Conservation (phyloP, 805 yeast species). For the Cyberlindnera samutprakarnensis region DNA sequence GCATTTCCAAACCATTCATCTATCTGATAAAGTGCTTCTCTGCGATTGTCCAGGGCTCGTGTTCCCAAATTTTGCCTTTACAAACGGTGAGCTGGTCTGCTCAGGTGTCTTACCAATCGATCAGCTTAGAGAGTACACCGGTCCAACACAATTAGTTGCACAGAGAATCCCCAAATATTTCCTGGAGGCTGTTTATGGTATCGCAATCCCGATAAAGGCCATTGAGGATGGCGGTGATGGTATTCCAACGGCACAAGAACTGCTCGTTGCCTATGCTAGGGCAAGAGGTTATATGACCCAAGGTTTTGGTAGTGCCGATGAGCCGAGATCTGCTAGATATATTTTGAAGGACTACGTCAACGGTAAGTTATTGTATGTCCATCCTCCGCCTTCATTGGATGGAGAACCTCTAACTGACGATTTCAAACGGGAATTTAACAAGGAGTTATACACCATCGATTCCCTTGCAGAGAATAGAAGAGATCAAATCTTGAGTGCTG, state of each 20-base stretch:
- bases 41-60: constrained; percentile 99
- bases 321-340: constrained; percentile 87
- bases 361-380: constrained; percentile 78
- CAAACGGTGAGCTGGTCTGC: constrained; percentile 94
- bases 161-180: constrained; percentile 84
- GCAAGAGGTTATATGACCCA: constrained; percentile 98
- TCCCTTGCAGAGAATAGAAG: constrained; percentile 66
- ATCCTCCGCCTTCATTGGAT: constrained; percentile 76
- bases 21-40: constrained; percentile 73
- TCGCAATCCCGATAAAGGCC: constrained; percentile 70
- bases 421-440: constrained; percentile 60
- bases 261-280: constrained; percentile 86
- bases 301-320: constrained; percentile 95
- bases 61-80: constrained; percentile 94
- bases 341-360: constrained; percentile 90
- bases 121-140: constrained; percentile 86
- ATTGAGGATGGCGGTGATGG: constrained; percentile 87
- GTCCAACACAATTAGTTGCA: constrained; percentile 80
- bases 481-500: constrained; percentile 62
- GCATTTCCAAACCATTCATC: constrained; percentile 92
- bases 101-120: constrained; percentile 99
- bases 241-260: constrained; percentile 80
- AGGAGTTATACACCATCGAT: constrained; percentile 59
- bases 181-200: constrained; percentile 90
- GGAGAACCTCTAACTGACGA: constrained; percentile 37